A percentile compares a stretch with the other conserved stretches of the same genome.
These are phyloP conservation scores for Dioscorea cayenensis DNA, from an alignment of 116 monocot genomes.

Conservation along the genomic window DNA sequence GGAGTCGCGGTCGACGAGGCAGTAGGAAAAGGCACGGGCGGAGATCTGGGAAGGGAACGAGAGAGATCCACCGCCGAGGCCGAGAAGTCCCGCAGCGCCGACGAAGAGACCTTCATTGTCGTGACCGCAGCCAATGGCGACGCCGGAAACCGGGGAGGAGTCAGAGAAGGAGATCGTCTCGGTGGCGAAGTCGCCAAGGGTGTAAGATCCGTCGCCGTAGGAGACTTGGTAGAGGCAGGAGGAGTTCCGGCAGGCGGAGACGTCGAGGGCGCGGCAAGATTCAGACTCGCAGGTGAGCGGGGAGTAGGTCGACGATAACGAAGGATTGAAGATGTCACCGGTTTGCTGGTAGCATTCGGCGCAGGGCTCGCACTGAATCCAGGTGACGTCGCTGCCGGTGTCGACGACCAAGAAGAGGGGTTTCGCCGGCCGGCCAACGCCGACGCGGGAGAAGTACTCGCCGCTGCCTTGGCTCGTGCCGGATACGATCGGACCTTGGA, in stretches of 20 bases:
- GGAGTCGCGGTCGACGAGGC: slow-evolving; percentile 60
- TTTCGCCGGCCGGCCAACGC: slow-evolving; percentile 37
- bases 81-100: slow-evolving; percentile 48
- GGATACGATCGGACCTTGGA: slow-evolving; percentile 47
- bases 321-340: slow-evolving; percentile 47
- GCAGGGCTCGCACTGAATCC: slow-evolving; percentile 67
- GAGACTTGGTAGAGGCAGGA: slow-evolving; percentile 66
- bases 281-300: slow-evolving; percentile 33
- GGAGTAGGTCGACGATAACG: slow-evolving; percentile 30
- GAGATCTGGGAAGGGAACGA: slow-evolving; percentile 55
- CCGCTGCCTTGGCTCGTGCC: slow-evolving; percentile 66
- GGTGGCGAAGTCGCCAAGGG: slow-evolving; percentile 55
- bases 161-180: slow-evolving; percentile 45
- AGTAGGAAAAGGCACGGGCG: slow-evolving; percentile 49
- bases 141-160: slow-evolving; percentile 14
- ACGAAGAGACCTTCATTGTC: slow-evolving; percentile 73
- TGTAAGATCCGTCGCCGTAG: slow-evolving; percentile 65
- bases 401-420: slow-evolving; percentile 52
- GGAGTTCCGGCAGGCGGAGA: slow-evolving; percentile 51
- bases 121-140: slow-evolving; percentile 60
- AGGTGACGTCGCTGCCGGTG: slow-evolving; percentile 66
- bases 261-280: slow-evolving; percentile 40
- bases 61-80: slow-evolving; percentile 49
- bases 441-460: slow-evolving; percentile 68
- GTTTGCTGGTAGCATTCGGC: slow-evolving; percentile 70